Percentiles rank a stretch among this genome's conserved stretches.
Conservation (phyloP, 305 asterid genomes). For the Ilex paraguariensis region DNA sequence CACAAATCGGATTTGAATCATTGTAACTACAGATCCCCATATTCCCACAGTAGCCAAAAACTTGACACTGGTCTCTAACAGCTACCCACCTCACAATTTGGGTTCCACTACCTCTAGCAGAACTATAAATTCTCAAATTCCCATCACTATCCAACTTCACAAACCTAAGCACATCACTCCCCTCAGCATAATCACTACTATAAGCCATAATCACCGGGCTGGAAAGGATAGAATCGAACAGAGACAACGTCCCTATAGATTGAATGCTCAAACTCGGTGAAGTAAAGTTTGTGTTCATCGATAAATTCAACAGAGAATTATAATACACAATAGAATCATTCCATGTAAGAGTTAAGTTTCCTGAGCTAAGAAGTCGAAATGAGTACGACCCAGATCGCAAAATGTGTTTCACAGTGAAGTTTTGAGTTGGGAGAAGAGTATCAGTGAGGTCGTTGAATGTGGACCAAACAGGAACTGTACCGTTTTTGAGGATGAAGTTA, state of each 20-base stretch:
- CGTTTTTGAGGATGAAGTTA: constrained; percentile 49
- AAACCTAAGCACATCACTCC: constrained; percentile 33
- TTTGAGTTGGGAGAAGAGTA: constrained; percentile 59
- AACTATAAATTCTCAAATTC: constrained; percentile 67
- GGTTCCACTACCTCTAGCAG: constrained; percentile 30
- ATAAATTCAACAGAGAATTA: constrained; percentile 34
- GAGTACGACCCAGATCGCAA: constrained; percentile 53
- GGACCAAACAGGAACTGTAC: constrained; percentile 43
- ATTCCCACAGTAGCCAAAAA: constrained; percentile 74
- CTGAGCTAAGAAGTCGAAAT: constrained; percentile 32
- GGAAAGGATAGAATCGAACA: constrained; percentile 36
- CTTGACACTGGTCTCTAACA: constrained; percentile 59
- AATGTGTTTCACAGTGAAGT: constrained; percentile 32
- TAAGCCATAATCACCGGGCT: constrained; percentile 37
- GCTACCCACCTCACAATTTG: constrained; percentile 57
- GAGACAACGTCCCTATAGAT: constrained; percentile 41
- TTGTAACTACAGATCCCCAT: constrained; percentile 59
- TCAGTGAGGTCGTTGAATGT: constrained; percentile 68
- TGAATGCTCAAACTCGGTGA: constrained; percentile 50
- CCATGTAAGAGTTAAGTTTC: constrained; percentile 52
- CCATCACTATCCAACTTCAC: constrained; percentile 74
- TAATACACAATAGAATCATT: constrained; percentile 39
- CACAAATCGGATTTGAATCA: constrained; percentile 40
- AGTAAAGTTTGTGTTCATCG: constrained; percentile 26
- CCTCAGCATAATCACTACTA: constrained; percentile 58